Evolutionary conservation across 352 stramenopile genomes (phyloP), one percentile per base, ranked within the genome.

Genomic region (Pythium rishiriense): DNA sequence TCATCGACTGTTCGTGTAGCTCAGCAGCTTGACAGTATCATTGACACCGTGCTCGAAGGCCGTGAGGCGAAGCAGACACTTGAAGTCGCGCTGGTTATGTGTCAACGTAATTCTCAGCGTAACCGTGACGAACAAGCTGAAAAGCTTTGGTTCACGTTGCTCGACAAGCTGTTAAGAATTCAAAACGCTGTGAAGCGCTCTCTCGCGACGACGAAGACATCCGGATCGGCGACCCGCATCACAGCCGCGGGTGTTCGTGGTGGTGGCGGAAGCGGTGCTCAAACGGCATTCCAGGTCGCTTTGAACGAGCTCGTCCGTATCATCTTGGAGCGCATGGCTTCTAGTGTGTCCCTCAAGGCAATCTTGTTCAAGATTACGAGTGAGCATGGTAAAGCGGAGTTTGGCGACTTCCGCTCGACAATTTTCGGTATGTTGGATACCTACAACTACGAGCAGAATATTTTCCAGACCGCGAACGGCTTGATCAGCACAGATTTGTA

Each of bases 281-380:
- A 92, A 75, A 95, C 87, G n/a, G 85, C 85, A 1, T 94, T 95
- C 70, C 87, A 95, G 52, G 85, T 95, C 43, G 87, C 87, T 9
- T 63, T 98, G 21, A 96, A 97, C 62, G 90, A 98, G 50, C 78
- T 98, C 51, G 88, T 98, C 37, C 86, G 90, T 25, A 90, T 97
- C 65, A 97, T 97, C 57, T 93, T 98, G 46, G 91, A 98, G 71
- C 81, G 92, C 37, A 98, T 98, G 92, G 90, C 96, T 31, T 97
- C 90, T 2, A 97, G 85, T 31, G 93, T 98, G 52, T 96, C 93
- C 31, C 73, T 98, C 12, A 91, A 90, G 69, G 91, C 96, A 63
- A 94, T 98, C 37, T 73, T 98, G 53, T 94, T 96, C 57, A 98
- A 98, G 78, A 96, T 98, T 56, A 98, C 93, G 51, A 97, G 90